Base-by-base conservation (phyloP, 306 rosid genomes). In the Quercus wislizeni region DNA sequence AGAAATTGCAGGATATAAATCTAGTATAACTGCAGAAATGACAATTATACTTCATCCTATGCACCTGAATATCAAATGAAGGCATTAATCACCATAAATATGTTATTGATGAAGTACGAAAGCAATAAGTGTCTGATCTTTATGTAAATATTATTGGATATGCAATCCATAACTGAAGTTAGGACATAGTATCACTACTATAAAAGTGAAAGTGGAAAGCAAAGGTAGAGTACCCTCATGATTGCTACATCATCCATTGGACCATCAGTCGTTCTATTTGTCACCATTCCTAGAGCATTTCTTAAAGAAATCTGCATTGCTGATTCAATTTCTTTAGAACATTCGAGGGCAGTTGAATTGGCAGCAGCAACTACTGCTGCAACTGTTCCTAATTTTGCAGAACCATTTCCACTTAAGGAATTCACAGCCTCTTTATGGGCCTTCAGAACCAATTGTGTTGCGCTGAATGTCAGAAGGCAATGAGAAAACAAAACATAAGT, bases 301-400 rank as follows among this genome's bases (percentile, higher is more conserved):
- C 97, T 90, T 80, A 93, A 84, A 41, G 99, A 93, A 82, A 96
- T 93, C 76, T 96, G 99, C 99, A 96, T 96, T 57, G 99, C 99
- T 74, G 90, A 90, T 91, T 96, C 98, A 41, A 96, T 83, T 82
- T 96, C 99, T 87, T 90, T 96, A 18, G 98, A 96, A 74, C 96
- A 90, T 85, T 96, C 99, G 71, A 70, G 71, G 71, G 99, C 99
- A 11, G 97, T 91, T 59, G 99, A 90, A 84, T 93, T 93, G 61
- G 99, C 99, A 74, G 99, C 98, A 84, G 99, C 96, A 78, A 96
- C 96, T 59, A 93, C 99, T 27, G 99, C 78, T 76, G 99, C 99
- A 77, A 96, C 98, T 6, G 97, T 90, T 88, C 99, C 99, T 73
- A 96, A 83, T 86, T 90, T 91, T 59, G 99, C 76, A 72, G 99